Base-by-base conservation (phyloP, 2,329 filamentous ascomycete species). In the Cytospora chrysosperma region DNA sequence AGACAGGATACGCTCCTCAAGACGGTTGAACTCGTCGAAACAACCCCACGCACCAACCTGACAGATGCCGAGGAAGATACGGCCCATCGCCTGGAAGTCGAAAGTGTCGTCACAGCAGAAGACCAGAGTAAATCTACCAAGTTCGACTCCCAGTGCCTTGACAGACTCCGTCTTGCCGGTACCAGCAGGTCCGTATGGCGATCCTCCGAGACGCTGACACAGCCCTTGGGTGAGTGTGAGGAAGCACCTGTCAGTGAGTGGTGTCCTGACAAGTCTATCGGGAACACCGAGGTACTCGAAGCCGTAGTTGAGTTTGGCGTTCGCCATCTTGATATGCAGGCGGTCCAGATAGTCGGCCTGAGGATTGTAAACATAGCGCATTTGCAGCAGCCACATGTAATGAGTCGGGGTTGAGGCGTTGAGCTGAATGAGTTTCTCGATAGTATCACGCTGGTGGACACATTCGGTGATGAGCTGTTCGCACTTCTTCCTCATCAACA, bases 71-170 rank as follows among this genome's bases (percentile, higher is more conserved):
- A 99, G 84, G 85, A 99, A 99, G 71, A 99, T 99, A 70, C 95
- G 92, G 17, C 96, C 96, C 95, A 99, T 99, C 57, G 95, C 95
- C 73, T 99, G 95, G 82, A 98, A 99, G 76, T 99, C 95, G 72
- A 99, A 99, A 0, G 95, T 99, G 77, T 99, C 95, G 74, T 99
- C 95, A 80, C 95, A 99, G 76, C 96, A 99, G 81, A 99, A 99
- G 30, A 99, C 96, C 28, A 99, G 86, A 1, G 96, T 99, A 75
- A 99, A 99, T 65, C 96, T 89, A 74, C 95, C 96, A 61, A 99
- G 88, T 75, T 99, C 93, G 4, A 99, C 85, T 81, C 95, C 96
- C 28, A 99, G 85, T 24, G 95, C 95, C 78, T 99, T 99, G 75
- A 99, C 95, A 2, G 95, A 99, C 75, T 99, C 95, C 0, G 95